phyloP scores from a whole-genome alignment of 768 basidiomycete species.

The Megacollybia marginata region DNA sequence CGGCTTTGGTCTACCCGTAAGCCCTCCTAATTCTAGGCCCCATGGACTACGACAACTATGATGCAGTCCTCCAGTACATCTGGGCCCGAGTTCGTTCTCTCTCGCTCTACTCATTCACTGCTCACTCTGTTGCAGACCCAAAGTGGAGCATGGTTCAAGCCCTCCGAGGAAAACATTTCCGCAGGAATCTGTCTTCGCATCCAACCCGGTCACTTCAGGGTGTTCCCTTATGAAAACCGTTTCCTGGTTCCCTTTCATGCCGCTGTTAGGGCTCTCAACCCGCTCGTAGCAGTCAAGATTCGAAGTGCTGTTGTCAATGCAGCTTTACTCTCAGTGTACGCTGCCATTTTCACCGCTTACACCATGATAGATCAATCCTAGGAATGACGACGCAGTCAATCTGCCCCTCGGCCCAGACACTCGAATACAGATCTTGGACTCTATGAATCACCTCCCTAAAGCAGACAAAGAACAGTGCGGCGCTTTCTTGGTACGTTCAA shows the following conservation, averaged over 20 bases:
- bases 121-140: slow-evolving; percentile 44
- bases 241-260: slow-evolving; percentile 77
- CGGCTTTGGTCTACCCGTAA: slow-evolving; percentile 5
- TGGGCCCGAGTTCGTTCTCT: slow-evolving; percentile 52
- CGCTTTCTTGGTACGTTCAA: slow-evolving; percentile 65
- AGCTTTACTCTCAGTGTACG: slow-evolving; percentile 63
- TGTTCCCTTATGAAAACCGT: slow-evolving; percentile 83
- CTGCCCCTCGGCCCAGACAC: slow-evolving; percentile 67
- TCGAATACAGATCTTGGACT: slow-evolving; percentile 79
- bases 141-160: slow-evolving; percentile 82
- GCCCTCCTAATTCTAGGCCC: slow-evolving; percentile 3
- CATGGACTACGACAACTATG: slow-evolving; percentile 78
- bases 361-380: slow-evolving; percentile 17
- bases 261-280: slow-evolving; percentile 68
- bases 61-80: slow-evolving; percentile 74
- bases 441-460: slow-evolving; percentile 54
- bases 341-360: slow-evolving; percentile 6
- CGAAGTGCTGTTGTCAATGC: slow-evolving; percentile 77
- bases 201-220: slow-evolving; percentile 60
- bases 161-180: slow-evolving; percentile 73
- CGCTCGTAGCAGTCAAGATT: slow-evolving; percentile 78
- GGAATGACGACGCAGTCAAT: slow-evolving; percentile 56
- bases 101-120: slow-evolving; percentile 1
- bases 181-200: slow-evolving; percentile 74
- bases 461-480: slow-evolving; percentile 91